A percentile compares a stretch with the other conserved stretches of the same genome.
Evolutionary conservation across 176 grass and related monocot genomes (phyloP).

Genomic region (Pontederia crassipes): DNA sequence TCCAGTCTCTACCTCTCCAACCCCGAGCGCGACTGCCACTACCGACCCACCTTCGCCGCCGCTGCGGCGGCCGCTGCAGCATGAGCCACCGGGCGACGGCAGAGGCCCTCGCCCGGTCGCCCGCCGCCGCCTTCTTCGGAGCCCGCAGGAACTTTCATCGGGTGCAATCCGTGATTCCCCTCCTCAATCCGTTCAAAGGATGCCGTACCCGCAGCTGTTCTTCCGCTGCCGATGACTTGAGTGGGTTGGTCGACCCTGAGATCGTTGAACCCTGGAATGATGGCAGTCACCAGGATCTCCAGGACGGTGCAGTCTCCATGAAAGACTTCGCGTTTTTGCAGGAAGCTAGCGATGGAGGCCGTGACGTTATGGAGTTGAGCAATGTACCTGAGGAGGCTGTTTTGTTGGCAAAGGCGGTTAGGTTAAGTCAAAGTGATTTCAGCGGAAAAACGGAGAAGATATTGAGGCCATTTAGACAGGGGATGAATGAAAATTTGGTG

Average conservation of each 20-base stretch:
- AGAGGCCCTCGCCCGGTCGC: slow-evolving; percentile 13
- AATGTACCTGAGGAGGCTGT: slow-evolving; percentile 35
- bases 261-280: slow-evolving; percentile 1
- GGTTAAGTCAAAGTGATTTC: slow-evolving; percentile 34
- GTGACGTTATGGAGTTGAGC: background rate
- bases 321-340: slow-evolving; percentile 64
- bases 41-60: background rate
- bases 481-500: slow-evolving; percentile 50
- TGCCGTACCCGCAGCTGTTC: slow-evolving; percentile 17
- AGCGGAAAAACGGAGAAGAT: slow-evolving; percentile 41
- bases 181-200: slow-evolving; percentile 1
- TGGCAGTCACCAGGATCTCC: slow-evolving; percentile 5
- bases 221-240: slow-evolving; percentile 22
- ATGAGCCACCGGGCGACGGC: slow-evolving; percentile 32
- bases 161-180: slow-evolving; percentile 1
- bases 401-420: slow-evolving; percentile 65
- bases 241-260: slow-evolving; percentile 27
- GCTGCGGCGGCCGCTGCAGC: background rate
- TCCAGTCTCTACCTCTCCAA: background rate
- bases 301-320: slow-evolving; percentile 33
- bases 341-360: slow-evolving; percentile 18
- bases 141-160: background rate
- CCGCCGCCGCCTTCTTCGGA: slow-evolving; percentile 2
- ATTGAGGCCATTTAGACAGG: slow-evolving; percentile 52
- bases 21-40: background rate